phyloP scores from a whole-genome alignment of 2,329 filamentous ascomycete species.

The Graphiopsis chlorocephala region DNA sequence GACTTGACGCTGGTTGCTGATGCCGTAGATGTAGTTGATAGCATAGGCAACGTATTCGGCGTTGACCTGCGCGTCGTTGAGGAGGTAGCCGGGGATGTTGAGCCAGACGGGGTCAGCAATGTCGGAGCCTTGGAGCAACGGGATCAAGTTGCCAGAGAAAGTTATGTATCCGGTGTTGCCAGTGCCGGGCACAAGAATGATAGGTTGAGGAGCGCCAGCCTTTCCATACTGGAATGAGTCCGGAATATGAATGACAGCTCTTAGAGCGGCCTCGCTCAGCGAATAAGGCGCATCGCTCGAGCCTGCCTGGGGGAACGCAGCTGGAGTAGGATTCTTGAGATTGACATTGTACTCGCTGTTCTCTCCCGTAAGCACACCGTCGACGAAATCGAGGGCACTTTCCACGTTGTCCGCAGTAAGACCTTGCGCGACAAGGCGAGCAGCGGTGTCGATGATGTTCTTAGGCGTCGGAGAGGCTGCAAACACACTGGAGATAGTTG shows the following conservation, averaged over 20 bases:
- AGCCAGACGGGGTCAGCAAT: slow-evolving; percentile 55
- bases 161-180: slow-evolving; percentile 47
- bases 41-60: slow-evolving; percentile 58
- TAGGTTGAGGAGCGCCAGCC: slow-evolving; percentile 40
- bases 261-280: slow-evolving; percentile 46
- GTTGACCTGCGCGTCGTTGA: slow-evolving; percentile 51
- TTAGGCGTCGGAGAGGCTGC: slow-evolving; percentile 24
- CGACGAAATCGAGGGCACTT: slow-evolving; percentile 21
- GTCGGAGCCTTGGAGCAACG: slow-evolving; percentile 43
- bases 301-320: slow-evolving; percentile 40
- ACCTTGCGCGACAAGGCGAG: slow-evolving; percentile 28
- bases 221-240: slow-evolving; percentile 47
- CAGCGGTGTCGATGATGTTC: slow-evolving; percentile 28
- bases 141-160: slow-evolving; percentile 50
- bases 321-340: slow-evolving; percentile 20
- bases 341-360: slow-evolving; percentile 32
- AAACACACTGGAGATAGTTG: slow-evolving; percentile 19
- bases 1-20: slow-evolving; percentile 40
- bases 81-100: slow-evolving; percentile 50
- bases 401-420: slow-evolving; percentile 29
- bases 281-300: slow-evolving; percentile 49
- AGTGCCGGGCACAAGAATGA: slow-evolving; percentile 56
- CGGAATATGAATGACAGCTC: slow-evolving; percentile 54
- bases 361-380: slow-evolving; percentile 24
- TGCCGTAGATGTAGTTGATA: slow-evolving; percentile 53